Percentiles rank a stretch among this genome's conserved stretches.
Conservation (phyloP, 2,329 filamentous ascomycete genomes). For the Periconia macrospinosa region DNA sequence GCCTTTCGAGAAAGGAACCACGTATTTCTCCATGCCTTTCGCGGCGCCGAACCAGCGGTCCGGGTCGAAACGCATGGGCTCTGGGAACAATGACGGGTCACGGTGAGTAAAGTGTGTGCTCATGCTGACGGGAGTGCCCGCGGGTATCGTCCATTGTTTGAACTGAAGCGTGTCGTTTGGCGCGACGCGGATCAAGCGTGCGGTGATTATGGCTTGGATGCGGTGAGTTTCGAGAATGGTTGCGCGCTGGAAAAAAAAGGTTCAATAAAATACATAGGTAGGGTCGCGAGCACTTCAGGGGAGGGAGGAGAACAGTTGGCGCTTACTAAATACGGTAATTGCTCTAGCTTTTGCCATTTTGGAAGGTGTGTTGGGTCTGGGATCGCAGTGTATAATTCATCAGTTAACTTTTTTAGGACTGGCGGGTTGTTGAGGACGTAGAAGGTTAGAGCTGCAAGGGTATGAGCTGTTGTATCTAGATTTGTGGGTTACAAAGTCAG, state of each 20-base stretch:
- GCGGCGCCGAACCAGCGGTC: constrained; percentile 15
- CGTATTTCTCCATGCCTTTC: constrained; percentile 14
- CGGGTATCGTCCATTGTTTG: constrained; percentile 4
- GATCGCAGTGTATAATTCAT: constrained; percentile 1
- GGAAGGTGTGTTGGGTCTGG: background rate
- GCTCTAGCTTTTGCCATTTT: constrained; percentile 4
- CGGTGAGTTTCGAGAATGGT: background rate
- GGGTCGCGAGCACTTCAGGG: no score
- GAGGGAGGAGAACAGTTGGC: no score
- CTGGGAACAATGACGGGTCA: constrained; percentile 7
- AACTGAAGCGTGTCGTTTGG: constrained; percentile 5
- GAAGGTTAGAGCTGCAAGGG: constrained; percentile 3
- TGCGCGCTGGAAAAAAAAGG: background rate
- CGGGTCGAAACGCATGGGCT: constrained; percentile 10
- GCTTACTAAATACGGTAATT: background rate
- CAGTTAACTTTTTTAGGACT: background rate
- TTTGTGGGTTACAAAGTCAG: no score
- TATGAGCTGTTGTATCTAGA: constrained; percentile 6
- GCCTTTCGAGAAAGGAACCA: constrained; percentile 24
- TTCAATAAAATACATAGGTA: no score
- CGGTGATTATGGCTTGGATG: background rate
- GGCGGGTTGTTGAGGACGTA: constrained; percentile 7
- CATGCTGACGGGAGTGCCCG: constrained; percentile 4
- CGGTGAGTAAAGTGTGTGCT: background rate
- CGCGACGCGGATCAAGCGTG: constrained; percentile 3